These are phyloP conservation scores for Stachybotrys chartarum DNA, from an alignment of 2,329 filamentous ascomycete species.

Conservation along the genomic window DNA sequence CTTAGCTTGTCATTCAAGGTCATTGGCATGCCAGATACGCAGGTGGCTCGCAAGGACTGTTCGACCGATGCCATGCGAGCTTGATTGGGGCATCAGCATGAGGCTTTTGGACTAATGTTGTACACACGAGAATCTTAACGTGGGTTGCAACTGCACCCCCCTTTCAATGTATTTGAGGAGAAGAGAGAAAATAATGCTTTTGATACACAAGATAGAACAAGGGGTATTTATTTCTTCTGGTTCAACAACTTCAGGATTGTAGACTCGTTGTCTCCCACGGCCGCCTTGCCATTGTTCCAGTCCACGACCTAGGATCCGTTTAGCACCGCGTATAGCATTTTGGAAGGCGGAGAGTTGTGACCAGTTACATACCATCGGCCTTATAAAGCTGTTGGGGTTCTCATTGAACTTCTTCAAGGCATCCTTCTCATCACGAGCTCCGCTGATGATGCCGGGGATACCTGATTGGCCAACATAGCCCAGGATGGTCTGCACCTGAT, in stretches of 20 bases:
- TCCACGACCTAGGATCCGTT: constrained; percentile 56
- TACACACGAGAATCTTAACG: too few relatives aligned
- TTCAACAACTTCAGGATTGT: constrained; percentile 80
- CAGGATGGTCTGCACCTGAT: constrained; percentile 77
- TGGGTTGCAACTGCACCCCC: neutral
- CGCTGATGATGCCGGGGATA: constrained; percentile 58
- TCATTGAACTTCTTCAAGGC: constrained; percentile 73
- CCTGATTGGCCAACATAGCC: constrained; percentile 67
- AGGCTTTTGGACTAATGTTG: too few relatives aligned
- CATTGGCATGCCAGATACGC: too few relatives aligned
- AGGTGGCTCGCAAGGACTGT: too few relatives aligned
- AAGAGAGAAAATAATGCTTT: neutral
- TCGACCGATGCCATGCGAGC: too few relatives aligned
- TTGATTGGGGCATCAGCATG: too few relatives aligned
- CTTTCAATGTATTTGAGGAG: neutral
- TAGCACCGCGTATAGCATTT: neutral
- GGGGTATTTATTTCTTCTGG: constrained; percentile 32
- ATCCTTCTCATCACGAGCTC: constrained; percentile 67
- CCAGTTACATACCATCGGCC: constrained; percentile 61
- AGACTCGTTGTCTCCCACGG: constrained; percentile 74
- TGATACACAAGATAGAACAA: neutral
- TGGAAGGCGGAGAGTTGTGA: neutral
- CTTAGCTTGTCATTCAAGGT: too few relatives aligned
- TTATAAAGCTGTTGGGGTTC: constrained; percentile 59
- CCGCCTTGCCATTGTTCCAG: constrained; percentile 84